Conservation (phyloP, 805 yeast genomes). For the Kuraishia hungarica region DNA sequence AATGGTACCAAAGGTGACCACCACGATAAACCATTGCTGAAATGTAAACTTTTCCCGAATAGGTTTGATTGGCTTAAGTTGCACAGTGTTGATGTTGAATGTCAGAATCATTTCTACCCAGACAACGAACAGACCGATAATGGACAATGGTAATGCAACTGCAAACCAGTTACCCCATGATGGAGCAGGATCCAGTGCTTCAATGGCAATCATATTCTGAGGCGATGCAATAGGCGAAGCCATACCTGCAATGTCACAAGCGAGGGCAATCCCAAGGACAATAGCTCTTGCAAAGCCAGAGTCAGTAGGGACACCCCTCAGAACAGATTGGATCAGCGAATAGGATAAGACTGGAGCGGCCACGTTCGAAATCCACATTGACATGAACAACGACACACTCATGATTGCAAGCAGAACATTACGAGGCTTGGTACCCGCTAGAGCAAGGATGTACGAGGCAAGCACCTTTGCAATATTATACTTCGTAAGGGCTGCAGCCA, state of each 20-base stretch:
- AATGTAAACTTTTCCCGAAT: slow-evolving; percentile 35
- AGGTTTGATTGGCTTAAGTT: slow-evolving; percentile 37
- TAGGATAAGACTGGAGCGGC: slow-evolving; percentile 49
- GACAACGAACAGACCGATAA: slow-evolving; percentile 29
- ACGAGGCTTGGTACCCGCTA: slow-evolving; percentile 44
- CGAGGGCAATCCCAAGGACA: slow-evolving; percentile 34
- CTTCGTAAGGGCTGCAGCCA: slow-evolving; percentile 47
- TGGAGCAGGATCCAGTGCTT: slow-evolving; percentile 42
- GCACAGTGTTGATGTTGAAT: slow-evolving; percentile 39
- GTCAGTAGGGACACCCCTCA: slow-evolving; percentile 29
- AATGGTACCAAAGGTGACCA: slow-evolving; percentile 34
- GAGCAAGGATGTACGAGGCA: slow-evolving; percentile 37
- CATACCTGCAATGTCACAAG: slow-evolving; percentile 47
- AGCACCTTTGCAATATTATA: slow-evolving; percentile 42
- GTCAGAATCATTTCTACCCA: slow-evolving; percentile 47
- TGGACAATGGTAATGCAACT: slow-evolving; percentile 37
- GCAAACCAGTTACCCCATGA: slow-evolving; percentile 53
- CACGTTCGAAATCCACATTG: slow-evolving; percentile 52
- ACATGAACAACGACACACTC: slow-evolving; percentile 41
- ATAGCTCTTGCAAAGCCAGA: slow-evolving; percentile 21
- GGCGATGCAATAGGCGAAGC: slow-evolving; percentile 49
- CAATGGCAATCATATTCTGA: slow-evolving; percentile 46
- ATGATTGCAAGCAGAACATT: slow-evolving; percentile 38
- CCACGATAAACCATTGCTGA: slow-evolving; percentile 33
- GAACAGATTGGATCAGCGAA: slow-evolving; percentile 39